Evolutionary conservation across 1,284 basidiomycete genomes (phyloP).

Genomic region (Fomitiporia mediterranea): DNA sequence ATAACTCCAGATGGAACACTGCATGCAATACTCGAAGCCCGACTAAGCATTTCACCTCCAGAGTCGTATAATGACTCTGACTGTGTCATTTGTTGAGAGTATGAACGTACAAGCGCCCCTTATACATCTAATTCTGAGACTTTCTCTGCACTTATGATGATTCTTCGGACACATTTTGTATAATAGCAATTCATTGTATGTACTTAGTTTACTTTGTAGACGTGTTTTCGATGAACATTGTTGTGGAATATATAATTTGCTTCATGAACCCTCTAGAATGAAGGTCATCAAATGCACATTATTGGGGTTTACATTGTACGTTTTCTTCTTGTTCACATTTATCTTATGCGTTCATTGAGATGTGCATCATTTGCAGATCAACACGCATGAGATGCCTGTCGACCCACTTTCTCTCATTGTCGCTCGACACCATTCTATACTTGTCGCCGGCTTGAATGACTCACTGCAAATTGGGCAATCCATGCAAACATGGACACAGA

Average conservation of each 20-base stretch:
- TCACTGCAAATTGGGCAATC: constrained; percentile 82
- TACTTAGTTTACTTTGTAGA: too few relatives aligned
- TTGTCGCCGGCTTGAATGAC: constrained; percentile 87
- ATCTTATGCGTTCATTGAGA: not conserved
- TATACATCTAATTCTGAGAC: too few relatives aligned
- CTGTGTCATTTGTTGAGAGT: constrained; percentile 51
- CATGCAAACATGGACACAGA: constrained; percentile 84
- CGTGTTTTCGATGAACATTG: too few relatives aligned
- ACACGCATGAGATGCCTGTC: constrained; percentile 67
- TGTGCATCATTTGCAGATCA: constrained; percentile 44
- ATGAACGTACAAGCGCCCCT: not conserved
- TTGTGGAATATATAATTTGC: too few relatives aligned
- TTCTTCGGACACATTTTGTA: too few relatives aligned
- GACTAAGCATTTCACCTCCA: constrained; percentile 39
- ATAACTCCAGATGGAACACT: constrained; percentile 51
- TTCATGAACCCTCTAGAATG: constrained; percentile 84
- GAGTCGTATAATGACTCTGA: constrained; percentile 32
- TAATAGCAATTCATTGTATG: too few relatives aligned
- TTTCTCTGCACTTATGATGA: too few relatives aligned
- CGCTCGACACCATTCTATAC: constrained; percentile 89
- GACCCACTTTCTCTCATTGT: constrained; percentile 73
- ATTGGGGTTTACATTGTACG: constrained; percentile 86
- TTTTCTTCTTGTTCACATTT: constrained; percentile 18
- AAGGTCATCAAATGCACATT: constrained; percentile 87
- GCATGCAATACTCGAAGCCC: constrained; percentile 48